Evolutionary conservation across 129 eudicot species (phyloP).

Genomic region (Oenanthe sinensis): DNA sequence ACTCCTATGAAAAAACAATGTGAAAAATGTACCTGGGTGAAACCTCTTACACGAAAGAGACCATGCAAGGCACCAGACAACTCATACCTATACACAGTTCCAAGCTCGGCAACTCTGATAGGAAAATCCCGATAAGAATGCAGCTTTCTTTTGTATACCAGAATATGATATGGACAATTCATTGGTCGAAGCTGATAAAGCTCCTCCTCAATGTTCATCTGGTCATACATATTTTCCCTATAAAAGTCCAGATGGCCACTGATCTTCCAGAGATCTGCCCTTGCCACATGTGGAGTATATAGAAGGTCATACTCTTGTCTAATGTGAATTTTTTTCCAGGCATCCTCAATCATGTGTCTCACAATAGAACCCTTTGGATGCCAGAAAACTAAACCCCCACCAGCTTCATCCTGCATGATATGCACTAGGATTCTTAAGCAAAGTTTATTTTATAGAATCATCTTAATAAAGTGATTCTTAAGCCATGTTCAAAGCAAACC

Average conservation of each 20-base stretch:
- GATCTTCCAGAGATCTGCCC: constrained; percentile 90
- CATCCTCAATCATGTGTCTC: constrained; percentile 85
- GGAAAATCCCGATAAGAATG: constrained; percentile 96
- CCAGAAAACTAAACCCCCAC: constrained; percentile 99
- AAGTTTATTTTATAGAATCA: neutral
- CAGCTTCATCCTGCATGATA: constrained; percentile 86
- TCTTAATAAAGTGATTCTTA: neutral
- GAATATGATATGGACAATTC: constrained; percentile 96
- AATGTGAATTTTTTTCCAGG: constrained; percentile 82
- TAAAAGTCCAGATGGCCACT: constrained; percentile 97
- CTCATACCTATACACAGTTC: constrained; percentile 95
- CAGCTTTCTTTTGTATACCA: constrained; percentile 67
- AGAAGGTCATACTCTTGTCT: constrained; percentile 71
- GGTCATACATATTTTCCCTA: constrained; percentile 92
- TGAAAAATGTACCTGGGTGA: constrained; percentile 65
- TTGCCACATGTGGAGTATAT: constrained; percentile 97
- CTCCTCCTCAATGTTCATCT: constrained; percentile 93
- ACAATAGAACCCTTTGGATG: constrained; percentile 97
- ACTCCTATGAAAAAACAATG: neutral
- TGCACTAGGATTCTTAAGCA: neutral
- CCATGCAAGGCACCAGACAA: constrained; percentile 92
- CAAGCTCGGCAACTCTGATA: constrained; percentile 92
- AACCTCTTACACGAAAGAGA: constrained; percentile 96
- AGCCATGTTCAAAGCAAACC: neutral
- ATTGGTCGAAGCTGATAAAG: constrained; percentile 96